Base-by-base conservation (phyloP, 164 flowering plant species). In the Piper betle region DNA sequence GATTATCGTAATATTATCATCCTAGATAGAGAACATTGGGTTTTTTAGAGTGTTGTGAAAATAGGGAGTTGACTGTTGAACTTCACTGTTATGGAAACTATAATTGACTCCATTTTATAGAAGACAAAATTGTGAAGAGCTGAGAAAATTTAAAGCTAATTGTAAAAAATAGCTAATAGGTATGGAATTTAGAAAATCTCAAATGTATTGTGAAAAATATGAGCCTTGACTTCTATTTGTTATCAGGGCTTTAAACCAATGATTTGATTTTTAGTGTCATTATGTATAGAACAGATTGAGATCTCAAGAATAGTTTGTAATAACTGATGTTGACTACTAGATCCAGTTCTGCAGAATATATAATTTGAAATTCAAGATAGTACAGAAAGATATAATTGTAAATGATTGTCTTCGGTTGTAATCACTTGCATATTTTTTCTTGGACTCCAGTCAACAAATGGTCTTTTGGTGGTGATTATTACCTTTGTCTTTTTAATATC, bases 401-500 rank as follows among this genome's bases (percentile, higher is more conserved):
- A 20, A 55, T 37, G 37, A 38, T 18, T 68, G 43, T 18, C 20
- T 43, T 55, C 20, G 16, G 7, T 15, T 1, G 39, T 39, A 43
- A 57, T 3, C 39, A 37, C 2, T 25, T 25, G 33, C 33, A 50
- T 55, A 57, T 15, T 43, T 39, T 62, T 46, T 57, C 33, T 52
- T 42, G 9, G 2, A 10, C 11, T 42, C 11, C 11, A 42, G 11
- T 46, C 6, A 46, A 10, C 50, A 46, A 46, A 3, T 46, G 50
- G 11, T 46, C 3, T 3, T 9, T 46, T 46, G 50, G 52, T 52
- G 37, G 2, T 48, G 25, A 65, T 62, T 52, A 56, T 7, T 52
- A 16, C 42, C 64, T 33, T 38, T 41, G 39, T 53, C 39, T 72
- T 79, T 53, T 62, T 9, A 25, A 9, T 60, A 59, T 79, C 33